phyloP scores from a whole-genome alignment of 345 rosid species.

The Melaleuca alternifolia region DNA sequence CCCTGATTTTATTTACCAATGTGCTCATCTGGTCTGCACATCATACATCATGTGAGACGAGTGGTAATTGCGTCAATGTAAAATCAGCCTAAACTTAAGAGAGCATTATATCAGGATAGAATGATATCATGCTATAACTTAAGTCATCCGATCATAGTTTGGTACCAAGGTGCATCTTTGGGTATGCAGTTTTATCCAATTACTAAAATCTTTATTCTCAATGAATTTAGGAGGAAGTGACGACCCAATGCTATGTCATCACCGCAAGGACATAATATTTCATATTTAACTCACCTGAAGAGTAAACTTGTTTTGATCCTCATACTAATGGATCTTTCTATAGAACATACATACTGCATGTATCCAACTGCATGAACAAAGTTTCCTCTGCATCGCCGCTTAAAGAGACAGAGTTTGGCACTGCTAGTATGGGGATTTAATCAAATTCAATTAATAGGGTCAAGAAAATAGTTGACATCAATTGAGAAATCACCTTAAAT shows the following conservation, averaged over 20 bases:
- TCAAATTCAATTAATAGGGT: background rate
- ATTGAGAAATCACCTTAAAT: constrained; percentile 46
- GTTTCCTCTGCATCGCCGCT: background rate
- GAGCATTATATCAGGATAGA: background rate
- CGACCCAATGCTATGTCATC: background rate
- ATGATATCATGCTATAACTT: background rate
- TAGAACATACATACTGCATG: background rate
- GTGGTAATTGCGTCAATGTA: background rate
- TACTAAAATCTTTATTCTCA: background rate
- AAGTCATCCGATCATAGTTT: background rate
- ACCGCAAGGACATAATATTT: background rate
- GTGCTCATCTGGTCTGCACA: background rate
- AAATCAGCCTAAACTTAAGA: background rate
- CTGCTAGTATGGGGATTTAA: background rate
- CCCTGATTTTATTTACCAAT: background rate
- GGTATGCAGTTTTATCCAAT: background rate
- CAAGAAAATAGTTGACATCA: background rate
- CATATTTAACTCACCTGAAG: background rate
- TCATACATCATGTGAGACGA: background rate
- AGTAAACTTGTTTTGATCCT: background rate
- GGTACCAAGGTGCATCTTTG: background rate
- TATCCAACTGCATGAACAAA: background rate
- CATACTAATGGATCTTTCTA: background rate
- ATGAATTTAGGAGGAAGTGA: background rate
- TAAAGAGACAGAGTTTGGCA: background rate